Base-by-base conservation (phyloP, 2,329 filamentous ascomycete genomes). In the Hypomyces perniciosus region DNA sequence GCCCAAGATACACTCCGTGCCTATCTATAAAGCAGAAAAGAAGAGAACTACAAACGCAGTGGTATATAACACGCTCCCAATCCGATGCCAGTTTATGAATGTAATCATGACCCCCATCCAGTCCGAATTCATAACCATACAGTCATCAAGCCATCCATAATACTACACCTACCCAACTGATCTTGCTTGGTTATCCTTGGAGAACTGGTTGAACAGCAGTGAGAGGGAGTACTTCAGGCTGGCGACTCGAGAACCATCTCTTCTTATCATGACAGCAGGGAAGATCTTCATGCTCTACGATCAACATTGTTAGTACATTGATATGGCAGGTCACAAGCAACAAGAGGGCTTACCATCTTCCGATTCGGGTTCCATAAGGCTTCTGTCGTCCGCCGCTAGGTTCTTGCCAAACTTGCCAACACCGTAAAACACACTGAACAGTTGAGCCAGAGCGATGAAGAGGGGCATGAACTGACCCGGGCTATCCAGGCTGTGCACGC, bases 391-490 rank as follows among this genome's bases (percentile, higher is more conserved):
- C 4, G 31, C 46, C 29, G 27, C 46, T 31, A 49, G 6, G 4
- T 27, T 12, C 37, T 49, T 8, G 12, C 8, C 9, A 2, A 41
- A 20, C 44, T 56, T 57, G 4, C 42, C 42, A 29, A 50, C 52
- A 5, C 52, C 50, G 31, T 60, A 61, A 10, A 59, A 52, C 28
- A 62, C 56, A 28, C 51, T 56, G 2, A 60, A 5, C 1, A 60
- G 50, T 44, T 61, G 60, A 8, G 55, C 60, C 8, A 61, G 31
- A 1, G 59, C 50, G 45, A 62, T 56, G 47, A 62, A 51, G 31
- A 62, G 56, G n/a, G 60, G 59, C 57, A 62, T 61, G n/a, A 61
- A 60, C 41, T 62, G 60, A 13, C 60, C 60, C 2, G 59, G 57
- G 5, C 45, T 43, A 29, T 49, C 33, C 8, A 62, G 35, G 5